phyloP scores from a whole-genome alignment of 225 moss, liverwort and hornwort species.

The Thuidium tamariscinum region DNA sequence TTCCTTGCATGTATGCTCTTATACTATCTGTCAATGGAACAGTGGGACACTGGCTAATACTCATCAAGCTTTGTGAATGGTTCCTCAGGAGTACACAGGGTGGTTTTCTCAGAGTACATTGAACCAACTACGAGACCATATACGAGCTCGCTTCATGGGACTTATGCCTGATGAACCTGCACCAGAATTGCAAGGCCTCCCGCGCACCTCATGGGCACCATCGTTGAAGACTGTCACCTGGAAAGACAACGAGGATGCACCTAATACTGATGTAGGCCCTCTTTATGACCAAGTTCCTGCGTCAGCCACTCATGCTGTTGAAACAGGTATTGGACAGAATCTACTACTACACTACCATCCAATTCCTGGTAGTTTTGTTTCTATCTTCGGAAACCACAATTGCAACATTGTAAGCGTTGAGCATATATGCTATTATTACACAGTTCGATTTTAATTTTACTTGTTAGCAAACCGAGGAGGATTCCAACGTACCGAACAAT shows the following conservation, averaged over 20 bases:
- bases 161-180: constrained; percentile 68
- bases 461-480: background rate
- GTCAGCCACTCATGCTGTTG: background rate
- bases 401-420: background rate
- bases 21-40: background rate
- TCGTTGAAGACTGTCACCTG: constrained; percentile 15
- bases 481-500: background rate
- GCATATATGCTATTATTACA: background rate
- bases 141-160: constrained; percentile 67
- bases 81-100: constrained; percentile 62
- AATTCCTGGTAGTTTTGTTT: background rate
- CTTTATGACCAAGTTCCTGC: background rate
- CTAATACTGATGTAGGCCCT: background rate
- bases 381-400: background rate
- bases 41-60: background rate
- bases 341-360: background rate
- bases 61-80: background rate
- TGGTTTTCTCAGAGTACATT: constrained; percentile 76
- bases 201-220: constrained; percentile 24
- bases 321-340: constrained; percentile 6
- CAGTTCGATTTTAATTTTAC: background rate
- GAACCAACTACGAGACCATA: constrained; percentile 56
- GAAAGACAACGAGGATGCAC: constrained; percentile 19
- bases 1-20: background rate
- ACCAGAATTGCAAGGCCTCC: constrained; percentile 48